Evolutionary conservation across 1,284 basidiomycete species (phyloP).

Genomic region (Microbotryomycetes sp.): DNA sequence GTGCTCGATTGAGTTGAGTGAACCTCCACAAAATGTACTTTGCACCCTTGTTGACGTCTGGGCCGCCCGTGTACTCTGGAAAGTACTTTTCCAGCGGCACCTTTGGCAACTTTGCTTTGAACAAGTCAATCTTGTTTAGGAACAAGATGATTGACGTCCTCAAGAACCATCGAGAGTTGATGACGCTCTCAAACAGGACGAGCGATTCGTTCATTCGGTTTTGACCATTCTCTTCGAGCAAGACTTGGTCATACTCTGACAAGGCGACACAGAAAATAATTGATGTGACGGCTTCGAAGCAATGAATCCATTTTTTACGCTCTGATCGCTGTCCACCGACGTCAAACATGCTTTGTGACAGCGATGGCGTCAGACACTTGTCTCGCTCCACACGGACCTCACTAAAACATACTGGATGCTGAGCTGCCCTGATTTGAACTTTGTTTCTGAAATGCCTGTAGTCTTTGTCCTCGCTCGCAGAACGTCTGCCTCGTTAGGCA

Average conservation of each 20-base stretch:
- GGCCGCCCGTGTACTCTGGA: conserved; percentile 86
- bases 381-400: background rate
- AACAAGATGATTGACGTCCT: conserved; percentile 37
- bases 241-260: conserved; percentile 83
- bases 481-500: conserved; percentile 84
- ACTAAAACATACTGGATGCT: conserved; percentile 43
- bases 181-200: conserved; percentile 87
- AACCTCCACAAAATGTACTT: conserved; percentile 98
- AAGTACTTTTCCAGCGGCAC: conserved; percentile 80
- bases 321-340: conserved; percentile 86
- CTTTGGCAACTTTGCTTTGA: conserved; percentile 87
- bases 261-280: conserved; percentile 79
- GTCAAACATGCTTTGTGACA: conserved; percentile 59
- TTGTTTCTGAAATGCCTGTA: conserved; percentile 85
- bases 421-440: conserved; percentile 45
- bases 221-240: conserved; percentile 87
- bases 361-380: background rate
- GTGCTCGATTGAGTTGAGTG: conserved; percentile 85
- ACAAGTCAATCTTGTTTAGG: conserved; percentile 66
- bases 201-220: conserved; percentile 95
- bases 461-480: conserved; percentile 83
- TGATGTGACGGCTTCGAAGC: conserved; percentile 53
- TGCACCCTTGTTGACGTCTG: conserved; percentile 94
- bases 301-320: conserved; percentile 64
- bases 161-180: conserved; percentile 97